These are phyloP conservation scores for Citropsis articulata DNA, from an alignment of 345 rosid species.

Conservation along the genomic window DNA sequence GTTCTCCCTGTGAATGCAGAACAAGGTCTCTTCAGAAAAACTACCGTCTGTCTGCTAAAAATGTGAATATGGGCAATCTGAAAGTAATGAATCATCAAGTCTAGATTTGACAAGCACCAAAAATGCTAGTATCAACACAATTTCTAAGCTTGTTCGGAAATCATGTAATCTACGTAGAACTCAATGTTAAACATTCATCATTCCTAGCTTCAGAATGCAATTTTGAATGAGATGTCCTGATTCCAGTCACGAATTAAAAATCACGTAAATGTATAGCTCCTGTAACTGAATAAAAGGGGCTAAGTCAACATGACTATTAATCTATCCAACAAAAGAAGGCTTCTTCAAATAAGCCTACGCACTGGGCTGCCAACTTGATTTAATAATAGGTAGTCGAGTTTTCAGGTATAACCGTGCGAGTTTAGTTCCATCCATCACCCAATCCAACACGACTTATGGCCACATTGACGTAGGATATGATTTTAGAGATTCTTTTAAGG, in stretches of 20 bases:
- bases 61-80: neutral
- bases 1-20: conserved; percentile 12
- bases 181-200: neutral
- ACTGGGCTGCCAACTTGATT: no score
- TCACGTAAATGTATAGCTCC: no score
- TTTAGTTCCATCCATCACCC: no score
- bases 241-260: neutral
- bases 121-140: neutral
- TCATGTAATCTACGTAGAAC: neutral
- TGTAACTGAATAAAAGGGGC: no score
- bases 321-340: no score
- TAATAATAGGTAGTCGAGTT: no score
- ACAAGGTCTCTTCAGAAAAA: conserved; percentile 1
- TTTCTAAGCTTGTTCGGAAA: neutral
- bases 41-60: neutral
- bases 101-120: neutral
- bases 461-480: no score
- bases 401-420: no score
- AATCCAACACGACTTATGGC: no score
- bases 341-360: no score
- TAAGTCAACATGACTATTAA: no score
- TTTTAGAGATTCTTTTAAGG: no score
- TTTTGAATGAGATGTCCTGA: neutral
- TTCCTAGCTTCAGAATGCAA: neutral
- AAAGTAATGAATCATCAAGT: neutral